Evolutionary conservation across 1,284 basidiomycete genomes (phyloP).

Genomic region (Ganoderma leucocontextum): DNA sequence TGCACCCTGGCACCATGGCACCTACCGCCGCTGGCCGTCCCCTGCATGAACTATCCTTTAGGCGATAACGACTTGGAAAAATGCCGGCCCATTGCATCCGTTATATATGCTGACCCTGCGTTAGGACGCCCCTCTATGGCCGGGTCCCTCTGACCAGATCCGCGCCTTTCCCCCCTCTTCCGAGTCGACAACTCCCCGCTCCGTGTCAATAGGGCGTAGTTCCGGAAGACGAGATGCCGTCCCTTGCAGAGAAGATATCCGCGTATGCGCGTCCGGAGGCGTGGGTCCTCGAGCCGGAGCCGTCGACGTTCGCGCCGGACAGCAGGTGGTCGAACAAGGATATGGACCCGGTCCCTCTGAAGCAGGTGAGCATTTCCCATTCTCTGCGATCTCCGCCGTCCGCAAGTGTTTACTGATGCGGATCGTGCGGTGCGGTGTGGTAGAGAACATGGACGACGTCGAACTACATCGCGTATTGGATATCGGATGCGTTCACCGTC

Average conservation of each 20-base stretch:
- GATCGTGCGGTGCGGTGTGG: not conserved
- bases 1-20: no score
- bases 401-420: not conserved
- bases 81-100: not conserved
- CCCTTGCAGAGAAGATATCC: constrained; percentile 17
- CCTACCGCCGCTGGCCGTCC: not conserved
- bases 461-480: constrained; percentile 72
- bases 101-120: no score
- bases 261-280: constrained; percentile 40
- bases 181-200: not conserved
- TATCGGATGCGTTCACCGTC: constrained; percentile 66
- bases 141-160: no score
- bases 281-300: constrained; percentile 58
- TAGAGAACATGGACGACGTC: constrained; percentile 67
- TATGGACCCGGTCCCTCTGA: constrained; percentile 74
- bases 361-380: constrained; percentile 34
- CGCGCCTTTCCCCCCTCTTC: not conserved
- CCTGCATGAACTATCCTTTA: not conserved
- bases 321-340: constrained; percentile 75
- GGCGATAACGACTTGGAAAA: not conserved
- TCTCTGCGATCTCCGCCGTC: not conserved
- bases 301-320: constrained; percentile 59
- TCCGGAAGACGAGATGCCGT: constrained; percentile 3
- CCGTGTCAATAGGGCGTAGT: not conserved
- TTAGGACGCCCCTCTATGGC: no score